Base-by-base conservation (phyloP, 2,329 filamentous ascomycete species). In the Paecilomyces sp. region DNA sequence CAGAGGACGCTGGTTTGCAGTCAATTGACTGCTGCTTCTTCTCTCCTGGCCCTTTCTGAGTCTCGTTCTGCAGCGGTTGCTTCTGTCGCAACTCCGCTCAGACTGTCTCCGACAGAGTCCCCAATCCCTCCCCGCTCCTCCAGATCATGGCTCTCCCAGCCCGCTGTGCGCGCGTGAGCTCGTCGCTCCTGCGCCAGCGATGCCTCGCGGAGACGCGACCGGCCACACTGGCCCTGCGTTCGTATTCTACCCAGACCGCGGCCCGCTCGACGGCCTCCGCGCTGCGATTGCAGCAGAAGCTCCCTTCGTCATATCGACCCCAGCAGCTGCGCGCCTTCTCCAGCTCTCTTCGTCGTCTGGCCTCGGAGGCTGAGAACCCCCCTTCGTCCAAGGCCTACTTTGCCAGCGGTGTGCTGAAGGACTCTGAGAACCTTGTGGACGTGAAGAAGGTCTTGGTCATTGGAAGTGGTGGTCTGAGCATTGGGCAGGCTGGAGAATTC, bases 401-500 rank as follows among this genome's bases (percentile, higher is more conserved):
- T 68, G 87, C 91, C 73, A 96, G 91, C 78, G 92, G 92, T 68
- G 89, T 87, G 61, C 88, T 97, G 73, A 89, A 92, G 76, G 88
- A 84, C 61, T 83, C 88, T 60, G 84, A 84, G 70, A 83, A 93
- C 69, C 80, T 90, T 58, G 88, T 97, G 56, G 86, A 96, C 74
- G 92, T 97, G 65, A 96, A 96, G 82, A 97, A 97, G 81, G 93
- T 97, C 57, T 82, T 97, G 63, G 92, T 97, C 68, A 96, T 97
- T 80, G 93, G 93, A 61, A 92, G 88, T 79, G 93, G 93, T 80
- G 93, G 93, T 77, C 84, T 97, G 68, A 91, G 91, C 75, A 97
- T 97, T 85, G 93, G 93, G 64, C 93, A 97, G 79, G 93, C 93
- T 65, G 93, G 93, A 80, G 93, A 97, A 81, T 97, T 97, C 71